Conservation (phyloP, 345 rosid genomes). For the Lumnitzera littorea region DNA sequence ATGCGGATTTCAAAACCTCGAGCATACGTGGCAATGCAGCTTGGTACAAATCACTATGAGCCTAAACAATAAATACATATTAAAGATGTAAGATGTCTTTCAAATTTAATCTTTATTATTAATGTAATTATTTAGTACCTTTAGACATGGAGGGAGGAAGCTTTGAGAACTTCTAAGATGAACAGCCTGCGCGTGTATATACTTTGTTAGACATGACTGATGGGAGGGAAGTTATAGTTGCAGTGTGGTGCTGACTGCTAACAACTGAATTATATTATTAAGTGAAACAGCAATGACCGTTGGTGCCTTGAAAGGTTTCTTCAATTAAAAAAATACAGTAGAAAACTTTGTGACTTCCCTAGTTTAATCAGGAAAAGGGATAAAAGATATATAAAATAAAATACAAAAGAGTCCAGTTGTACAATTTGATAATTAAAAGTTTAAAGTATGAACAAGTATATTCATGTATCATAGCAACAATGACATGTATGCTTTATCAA, state of each 20-base stretch:
- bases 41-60: slow-evolving; percentile 31
- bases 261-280: slow-evolving; percentile 10
- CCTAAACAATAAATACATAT: slow-evolving; percentile 24
- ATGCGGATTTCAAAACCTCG: slow-evolving; percentile 49
- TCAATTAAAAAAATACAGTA: background rate
- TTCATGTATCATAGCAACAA: background rate
- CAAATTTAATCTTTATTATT: background rate
- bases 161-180: slow-evolving; percentile 63
- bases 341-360: background rate
- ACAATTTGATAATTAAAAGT: too few species aligned
- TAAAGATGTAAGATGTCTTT: slow-evolving; percentile 1
- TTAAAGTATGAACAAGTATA: too few species aligned
- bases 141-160: slow-evolving; percentile 35
- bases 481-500: background rate
- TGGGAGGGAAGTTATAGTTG: slow-evolving; percentile 8
- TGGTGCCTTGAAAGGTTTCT: slow-evolving; percentile 25
- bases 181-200: slow-evolving; percentile 53
- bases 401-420: background rate
- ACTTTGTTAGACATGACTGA: background rate
- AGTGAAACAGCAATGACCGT: slow-evolving; percentile 13
- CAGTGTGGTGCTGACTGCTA: slow-evolving; percentile 3
- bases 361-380: background rate
- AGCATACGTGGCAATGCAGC: slow-evolving; percentile 48
- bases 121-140: slow-evolving; percentile 27
- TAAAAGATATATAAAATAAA: background rate